These are phyloP conservation scores for Kentomonas sorsogonicus DNA, from an alignment of 208 protist species.

Conservation along the genomic window DNA sequence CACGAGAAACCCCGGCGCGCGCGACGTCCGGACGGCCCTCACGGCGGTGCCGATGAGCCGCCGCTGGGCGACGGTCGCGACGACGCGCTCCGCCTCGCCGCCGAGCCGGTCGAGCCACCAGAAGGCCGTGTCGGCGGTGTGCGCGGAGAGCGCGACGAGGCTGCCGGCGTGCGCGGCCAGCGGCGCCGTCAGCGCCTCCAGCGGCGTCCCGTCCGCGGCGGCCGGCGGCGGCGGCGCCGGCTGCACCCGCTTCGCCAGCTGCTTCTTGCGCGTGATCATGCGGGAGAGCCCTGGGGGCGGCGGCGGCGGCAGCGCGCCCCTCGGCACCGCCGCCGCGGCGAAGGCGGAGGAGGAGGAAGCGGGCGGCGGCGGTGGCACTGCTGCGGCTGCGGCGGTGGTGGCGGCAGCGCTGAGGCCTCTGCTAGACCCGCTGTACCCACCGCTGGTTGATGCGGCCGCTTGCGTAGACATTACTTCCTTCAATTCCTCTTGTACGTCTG, in stretches of 20 bases:
- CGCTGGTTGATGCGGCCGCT: no score
- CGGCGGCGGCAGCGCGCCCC: neutral
- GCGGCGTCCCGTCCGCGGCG: neutral
- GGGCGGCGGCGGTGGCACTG: no score
- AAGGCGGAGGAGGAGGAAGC: neutral
- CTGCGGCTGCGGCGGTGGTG: no score
- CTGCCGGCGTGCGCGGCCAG: constrained; percentile 15
- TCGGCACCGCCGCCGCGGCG: neutral
- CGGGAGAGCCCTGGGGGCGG: neutral
- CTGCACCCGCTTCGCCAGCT: neutral
- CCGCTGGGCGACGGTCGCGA: no score
- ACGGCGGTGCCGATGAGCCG: no score
- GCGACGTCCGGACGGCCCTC: no score
- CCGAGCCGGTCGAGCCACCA: constrained; percentile 32
- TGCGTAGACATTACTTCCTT: no score
- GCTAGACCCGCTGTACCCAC: no score
- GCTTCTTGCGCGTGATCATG: neutral
- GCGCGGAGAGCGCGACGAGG: constrained; percentile 12
- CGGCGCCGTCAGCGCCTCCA: constrained; percentile 22
- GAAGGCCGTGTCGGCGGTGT: constrained; percentile 16
- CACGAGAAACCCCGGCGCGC: no score
- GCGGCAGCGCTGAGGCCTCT: no score
- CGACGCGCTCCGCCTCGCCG: constrained; percentile 20
- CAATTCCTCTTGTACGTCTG: no score
- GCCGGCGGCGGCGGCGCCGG: neutral